Evolutionary conservation across 345 rosid species (phyloP), one percentile per base, ranked within the genome.

Genomic region (Adansonia digitata): DNA sequence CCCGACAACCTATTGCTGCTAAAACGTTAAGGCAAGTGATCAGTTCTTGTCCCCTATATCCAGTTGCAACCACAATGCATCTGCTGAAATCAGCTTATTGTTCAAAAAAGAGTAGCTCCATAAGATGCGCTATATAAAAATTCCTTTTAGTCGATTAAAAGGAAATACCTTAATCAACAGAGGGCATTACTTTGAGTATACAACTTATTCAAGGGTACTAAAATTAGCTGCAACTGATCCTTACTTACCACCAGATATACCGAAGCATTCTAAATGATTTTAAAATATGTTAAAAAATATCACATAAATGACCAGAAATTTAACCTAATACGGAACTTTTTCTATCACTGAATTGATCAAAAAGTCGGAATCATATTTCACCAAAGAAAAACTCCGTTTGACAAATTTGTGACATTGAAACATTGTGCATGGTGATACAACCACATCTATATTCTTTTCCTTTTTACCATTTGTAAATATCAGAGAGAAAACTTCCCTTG

Each of bases 371-470:
- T 49, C 29, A 11, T 26, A 34, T 43, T 18, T 46, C 68, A 61
- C 27, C 12, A 31, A 61, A 48, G 29, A 59, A 40, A n/a, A 40
- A 56, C 15, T 72, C 35, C n/a, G 52, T 27, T 72, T 73, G 42
- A 72, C 75, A 73, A 57, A 42, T 57, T 24, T 40, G 39, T 17
- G 60, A 69, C 14, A 57, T 27, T 53, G 20, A 53, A 71, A 37
- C 48, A 27, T 24, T 52, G 5, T 49, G 7, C 42, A 35, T 35
- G 48, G 35, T 15, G n/a, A 67, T 24, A 53, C 8, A 20, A 66
- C 52, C 20, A 43, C 12, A 37, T 27, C 64, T 14, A 1, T 15
- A 9, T 72, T 24, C 27, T 49, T 49, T 26, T 20, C 18, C 20
- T 4, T 49, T 51, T 10, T 1, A 1, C 14, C 24, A 31, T 18